Base-by-base conservation (phyloP, 371 early-diverging fungal genomes). In the Mucor circinelloides region DNA sequence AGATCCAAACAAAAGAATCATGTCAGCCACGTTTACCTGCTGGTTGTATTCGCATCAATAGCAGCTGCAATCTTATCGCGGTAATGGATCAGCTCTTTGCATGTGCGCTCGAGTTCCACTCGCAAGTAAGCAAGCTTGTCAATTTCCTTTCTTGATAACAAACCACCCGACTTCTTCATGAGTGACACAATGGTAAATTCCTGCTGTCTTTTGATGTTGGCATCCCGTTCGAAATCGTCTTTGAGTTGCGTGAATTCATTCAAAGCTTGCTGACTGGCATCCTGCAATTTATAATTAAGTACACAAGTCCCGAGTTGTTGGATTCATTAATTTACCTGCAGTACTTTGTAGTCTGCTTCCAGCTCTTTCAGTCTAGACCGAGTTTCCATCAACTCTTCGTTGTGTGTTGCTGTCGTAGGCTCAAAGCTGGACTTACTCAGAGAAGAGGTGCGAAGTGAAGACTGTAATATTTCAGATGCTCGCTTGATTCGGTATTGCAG, bases 191-290 rank as follows among this genome's bases (percentile, higher is more conserved):
- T 69, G n/a, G 52, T 55, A 21, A 66, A 61, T 25, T 58, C 70
- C n/a, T 46, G 60, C 52, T 66, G 60, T 40, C 65, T 61, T 25
- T 65, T 64, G 5, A 55, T 46, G 15, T 27, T 32, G 7, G 59
- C 58, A 27, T 68, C 77, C 52, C 21, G 54, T 27, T 52, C 62
- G 23, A 42, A 67, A 58, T 69, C 71, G 17, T 66, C 67, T 23
- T 65, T 70, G 21, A 61, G 38, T 31, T 63, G 63, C 10, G 50
- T 69, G n/a, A 78, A 69, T 40, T 78, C 76, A 48, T 73, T 60
- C 19, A 78, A 57, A 3, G 73, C 76, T 55, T 69, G 64, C 25
- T 73, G 71, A 46, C 73, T 75, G 8, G 70, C 70, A 34, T 73
- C 46, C 67, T 68, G 50, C 4, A 17, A 32, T 17, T n/a, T 32